Base-by-base conservation (phyloP, 371 early-diverging fungal species). In the Cokeromyces recurvatus region DNA sequence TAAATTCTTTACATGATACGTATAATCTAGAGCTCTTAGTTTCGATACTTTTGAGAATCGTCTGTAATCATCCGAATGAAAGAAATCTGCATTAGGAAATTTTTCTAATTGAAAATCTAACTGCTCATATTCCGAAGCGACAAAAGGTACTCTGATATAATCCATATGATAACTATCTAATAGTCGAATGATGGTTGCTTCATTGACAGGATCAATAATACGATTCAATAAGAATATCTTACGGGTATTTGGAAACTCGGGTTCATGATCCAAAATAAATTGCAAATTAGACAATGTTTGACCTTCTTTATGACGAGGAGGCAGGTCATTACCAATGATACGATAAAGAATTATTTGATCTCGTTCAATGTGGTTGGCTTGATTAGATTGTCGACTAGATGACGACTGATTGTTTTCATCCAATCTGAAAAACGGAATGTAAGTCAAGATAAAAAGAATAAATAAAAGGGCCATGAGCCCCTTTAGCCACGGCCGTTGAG, bases 251-350 rank as follows among this genome's bases (percentile, higher is more conserved):
- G 76, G 74, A 48, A 84, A 84, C 37, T 55, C 49, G 3, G 76
- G 78, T 49, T 86, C 86, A 49, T 86, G 78, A 22, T 85, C 77
- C 23, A 86, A 53, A 43, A 86, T 84, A 45, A 84, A 83, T 22
- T 77, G 77, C 2, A 85, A 65, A 37, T 86, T 86, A 17, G 79
- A 77, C 5, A 84, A 60, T 1, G 83, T 81, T 46, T 86, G 86
- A 4, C 81, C 82, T 45, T 77, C 70, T 25, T 80, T 78, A 53
- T 86, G 86, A 4, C 86, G 73, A 41, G 86, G 86, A 3, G 86
- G 86, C 12, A 86, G 56, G 43, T 86, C 86, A 46, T 86, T 86
- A 37, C 86, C 86, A 40, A 86, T 70, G 46, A 86, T 83, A 31
- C 86, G 79, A 59, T 83, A 85, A 6, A 85, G 57, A 1, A 80